Base-by-base conservation (phyloP, 495 filamentous ascomycete genomes). In the Neurospora hispaniola region DNA sequence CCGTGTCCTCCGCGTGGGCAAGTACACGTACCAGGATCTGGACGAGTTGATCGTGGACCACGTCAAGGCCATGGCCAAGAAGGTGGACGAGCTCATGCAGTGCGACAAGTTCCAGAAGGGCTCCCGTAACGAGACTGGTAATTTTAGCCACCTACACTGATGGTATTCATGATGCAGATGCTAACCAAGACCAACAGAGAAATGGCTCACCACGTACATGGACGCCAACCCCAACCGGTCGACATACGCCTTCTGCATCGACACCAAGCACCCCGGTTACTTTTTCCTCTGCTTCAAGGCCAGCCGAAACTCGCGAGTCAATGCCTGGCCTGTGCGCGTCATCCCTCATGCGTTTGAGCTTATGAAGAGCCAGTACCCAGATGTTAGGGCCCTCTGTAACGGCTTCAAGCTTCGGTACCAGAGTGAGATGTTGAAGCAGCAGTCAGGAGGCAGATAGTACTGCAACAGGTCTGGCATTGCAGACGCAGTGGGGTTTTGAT, bases 31-130 rank as follows among this genome's bases (percentile, higher is more conserved):
- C 85, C 92, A 89, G 69, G 96, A 99, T 91, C 84, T 99, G 71
- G 96, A 99, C 82, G 96, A 99, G 82, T 82, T 99, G 82, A 98
- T 99, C 76, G 94, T 94, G 80, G 93, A 94, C 73, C 96, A 99
- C 75, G 92, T 99, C 77, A 95, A 97, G 83, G 92, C 94, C 42
- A 98, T 98, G 95, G 93, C 94, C 40, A 93, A 91, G 84, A 99
- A 99, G 84, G 94, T 98, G 9, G 95, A 97, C 70, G 96, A 99
- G 84, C 91, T 99, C 85, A 93, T 92, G 87, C 84, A 91, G 74
- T 88, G 97, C 82, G 94, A 97, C 75, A 96, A 97, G 80, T 98
- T 91, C 80, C 92, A 96, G 79, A 87, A 88, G 66, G 90, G 90
- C 48, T 94, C 87, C 78, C 91, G 90, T 79, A 84, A 89, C 40